Percentiles rank a stretch among this genome's conserved stretches.
phyloP scores from a whole-genome alignment of 75 land plant genomes.

The Sequoiadendron giganteum region DNA sequence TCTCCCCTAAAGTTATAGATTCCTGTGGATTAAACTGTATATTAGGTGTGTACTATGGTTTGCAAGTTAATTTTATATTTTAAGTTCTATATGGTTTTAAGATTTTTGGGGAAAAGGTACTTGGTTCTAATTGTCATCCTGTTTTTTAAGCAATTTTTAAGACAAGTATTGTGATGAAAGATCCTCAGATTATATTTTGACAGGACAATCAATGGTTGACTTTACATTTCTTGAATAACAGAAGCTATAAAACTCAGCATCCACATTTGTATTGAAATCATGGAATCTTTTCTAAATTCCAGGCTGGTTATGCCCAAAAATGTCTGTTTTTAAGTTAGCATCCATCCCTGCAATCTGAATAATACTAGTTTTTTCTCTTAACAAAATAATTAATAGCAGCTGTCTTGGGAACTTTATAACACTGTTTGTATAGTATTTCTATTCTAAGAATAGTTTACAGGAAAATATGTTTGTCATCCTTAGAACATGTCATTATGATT shows the following conservation, averaged over 20 bases:
- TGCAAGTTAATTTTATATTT: neutral
- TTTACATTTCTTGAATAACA: neutral
- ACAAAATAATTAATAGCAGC: too few relatives aligned
- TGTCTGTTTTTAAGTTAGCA: too few relatives aligned
- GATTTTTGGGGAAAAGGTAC: neutral
- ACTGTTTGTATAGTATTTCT: too few relatives aligned
- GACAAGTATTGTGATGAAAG: neutral
- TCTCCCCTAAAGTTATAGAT: neutral
- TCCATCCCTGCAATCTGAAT: neutral
- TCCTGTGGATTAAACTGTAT: neutral
- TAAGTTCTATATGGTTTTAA: neutral
- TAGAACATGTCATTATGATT: too few relatives aligned
- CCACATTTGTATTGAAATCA: neutral
- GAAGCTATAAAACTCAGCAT: neutral
- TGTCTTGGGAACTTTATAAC: too few relatives aligned
- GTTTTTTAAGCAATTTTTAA: too few relatives aligned
- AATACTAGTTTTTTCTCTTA: neutral
- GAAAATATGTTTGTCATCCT: too few relatives aligned
- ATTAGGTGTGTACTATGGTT: neutral
- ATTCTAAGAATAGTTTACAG: too few relatives aligned
- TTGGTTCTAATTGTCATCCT: neutral
- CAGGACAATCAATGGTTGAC: neutral
- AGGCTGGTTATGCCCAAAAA: neutral
- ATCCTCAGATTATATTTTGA: neutral
- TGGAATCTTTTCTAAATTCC: neutral